A percentile compares a stretch with the other conserved stretches of the same genome.
phyloP scores from a whole-genome alignment of 768 basidiomycete species.

The Pholiota molesta region DNA sequence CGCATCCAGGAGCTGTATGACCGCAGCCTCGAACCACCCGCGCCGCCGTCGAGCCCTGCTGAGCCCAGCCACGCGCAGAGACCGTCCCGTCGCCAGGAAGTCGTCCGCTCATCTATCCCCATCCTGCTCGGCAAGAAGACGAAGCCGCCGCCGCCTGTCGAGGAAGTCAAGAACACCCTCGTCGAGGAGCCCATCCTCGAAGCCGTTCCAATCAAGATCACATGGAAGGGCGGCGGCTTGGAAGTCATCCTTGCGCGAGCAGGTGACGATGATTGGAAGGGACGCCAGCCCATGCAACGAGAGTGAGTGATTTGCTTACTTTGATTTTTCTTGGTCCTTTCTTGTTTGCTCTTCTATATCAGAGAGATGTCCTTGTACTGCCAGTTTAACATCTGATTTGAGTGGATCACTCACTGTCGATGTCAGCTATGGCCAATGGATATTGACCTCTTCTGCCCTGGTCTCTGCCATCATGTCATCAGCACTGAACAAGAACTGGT shows the following conservation, averaged over 20 bases:
- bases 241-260: constrained; percentile 71
- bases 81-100: constrained; percentile 36
- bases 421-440: neutral
- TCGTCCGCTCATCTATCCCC: constrained; percentile 66
- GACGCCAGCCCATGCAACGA: constrained; percentile 62
- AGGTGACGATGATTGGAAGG: constrained; percentile 78
- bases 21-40: constrained; percentile 26
- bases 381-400: neutral
- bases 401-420: neutral
- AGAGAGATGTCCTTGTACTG: constrained; percentile 5
- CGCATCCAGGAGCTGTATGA: constrained; percentile 53
- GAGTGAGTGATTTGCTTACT: constrained; percentile 47
- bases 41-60: constrained; percentile 22
- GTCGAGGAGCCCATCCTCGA: constrained; percentile 27
- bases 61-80: constrained; percentile 4
- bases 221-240: constrained; percentile 68
- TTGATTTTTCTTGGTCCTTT: constrained; percentile 13
- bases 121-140: constrained; percentile 39
- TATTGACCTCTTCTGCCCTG: too few species aligned
- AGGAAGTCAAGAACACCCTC: constrained; percentile 12
- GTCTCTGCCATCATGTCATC: neutral
- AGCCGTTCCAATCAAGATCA: constrained; percentile 52
- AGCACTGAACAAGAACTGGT: neutral
- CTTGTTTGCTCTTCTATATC: constrained; percentile 12
- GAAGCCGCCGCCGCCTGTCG: constrained; percentile 16